Evolutionary conservation across 208 protist species (phyloP).

Genomic region (Leishmania guyanensis): DNA sequence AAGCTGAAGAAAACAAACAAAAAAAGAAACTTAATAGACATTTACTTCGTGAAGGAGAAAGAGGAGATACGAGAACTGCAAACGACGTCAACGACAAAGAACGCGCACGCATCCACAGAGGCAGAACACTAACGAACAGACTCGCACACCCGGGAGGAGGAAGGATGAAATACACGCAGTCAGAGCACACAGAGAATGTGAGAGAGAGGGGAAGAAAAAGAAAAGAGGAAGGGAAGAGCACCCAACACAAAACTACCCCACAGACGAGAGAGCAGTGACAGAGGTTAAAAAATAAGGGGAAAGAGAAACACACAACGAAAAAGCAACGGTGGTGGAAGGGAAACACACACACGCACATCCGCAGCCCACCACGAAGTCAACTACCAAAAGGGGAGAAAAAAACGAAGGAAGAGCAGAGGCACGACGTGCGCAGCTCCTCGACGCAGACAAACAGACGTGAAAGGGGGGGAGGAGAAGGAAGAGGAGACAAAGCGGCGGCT

Average conservation of each 20-base stretch:
- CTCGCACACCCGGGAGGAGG: background rate
- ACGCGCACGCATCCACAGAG: background rate
- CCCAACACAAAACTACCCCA: background rate
- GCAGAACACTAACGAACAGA: background rate
- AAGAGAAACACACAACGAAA: background rate
- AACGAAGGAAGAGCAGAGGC: background rate
- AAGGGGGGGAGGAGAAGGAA: background rate
- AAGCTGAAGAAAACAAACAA: background rate
- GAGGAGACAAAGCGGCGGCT: background rate
- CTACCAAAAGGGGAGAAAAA: background rate
- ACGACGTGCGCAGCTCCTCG: background rate
- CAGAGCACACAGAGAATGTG: background rate
- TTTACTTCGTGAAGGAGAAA: slow-evolving; percentile 10
- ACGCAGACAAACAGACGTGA: background rate
- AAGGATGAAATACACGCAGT: background rate
- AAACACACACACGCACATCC: background rate
- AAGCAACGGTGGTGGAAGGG: background rate
- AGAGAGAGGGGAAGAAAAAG: background rate
- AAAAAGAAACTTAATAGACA: slow-evolving; percentile 7
- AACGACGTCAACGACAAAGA: background rate
- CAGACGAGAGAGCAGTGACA: background rate
- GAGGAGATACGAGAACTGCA: background rate
- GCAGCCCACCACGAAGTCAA: background rate
- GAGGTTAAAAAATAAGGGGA: background rate
- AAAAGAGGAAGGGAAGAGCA: background rate